Evolutionary conservation across 371 early-diverging fungal genomes (phyloP).

Genomic region (Synchytrium microbalum): DNA sequence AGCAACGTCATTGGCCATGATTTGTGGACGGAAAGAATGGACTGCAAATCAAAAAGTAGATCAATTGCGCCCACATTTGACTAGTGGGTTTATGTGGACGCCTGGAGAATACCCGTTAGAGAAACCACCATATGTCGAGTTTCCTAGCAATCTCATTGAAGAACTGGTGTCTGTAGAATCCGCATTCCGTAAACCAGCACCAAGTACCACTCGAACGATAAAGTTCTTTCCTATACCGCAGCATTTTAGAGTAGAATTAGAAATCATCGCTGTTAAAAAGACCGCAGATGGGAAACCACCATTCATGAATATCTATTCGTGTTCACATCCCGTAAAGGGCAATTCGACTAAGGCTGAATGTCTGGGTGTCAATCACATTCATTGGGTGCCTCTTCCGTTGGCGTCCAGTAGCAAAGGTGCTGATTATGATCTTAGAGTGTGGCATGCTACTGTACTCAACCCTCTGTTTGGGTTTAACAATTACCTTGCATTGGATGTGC

Average conservation of each 20-base stretch:
- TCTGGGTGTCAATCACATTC: background rate
- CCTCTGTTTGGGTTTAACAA: background rate
- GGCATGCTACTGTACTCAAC: background rate
- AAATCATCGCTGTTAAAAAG: background rate
- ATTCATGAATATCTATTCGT: background rate
- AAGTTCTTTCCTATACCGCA: background rate
- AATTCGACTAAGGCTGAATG: background rate
- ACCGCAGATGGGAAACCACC: background rate
- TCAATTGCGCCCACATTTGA: background rate
- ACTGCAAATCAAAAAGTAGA: background rate
- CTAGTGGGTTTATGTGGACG: background rate
- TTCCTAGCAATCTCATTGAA: background rate
- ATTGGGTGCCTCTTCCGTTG: background rate
- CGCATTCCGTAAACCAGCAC: background rate
- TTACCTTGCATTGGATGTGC: background rate
- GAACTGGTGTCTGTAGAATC: background rate
- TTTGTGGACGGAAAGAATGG: background rate
- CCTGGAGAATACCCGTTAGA: background rate
- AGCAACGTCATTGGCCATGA: background rate
- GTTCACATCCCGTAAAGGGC: background rate
- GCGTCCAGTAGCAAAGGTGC: background rate
- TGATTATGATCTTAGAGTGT: background rate
- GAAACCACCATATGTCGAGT: background rate
- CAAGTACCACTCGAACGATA: background rate
- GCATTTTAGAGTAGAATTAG: background rate